Evolutionary conservation across 2,329 filamentous ascomycete genomes (phyloP), one percentile per base, ranked within the genome.

Genomic region (Apiospora arundinis): DNA sequence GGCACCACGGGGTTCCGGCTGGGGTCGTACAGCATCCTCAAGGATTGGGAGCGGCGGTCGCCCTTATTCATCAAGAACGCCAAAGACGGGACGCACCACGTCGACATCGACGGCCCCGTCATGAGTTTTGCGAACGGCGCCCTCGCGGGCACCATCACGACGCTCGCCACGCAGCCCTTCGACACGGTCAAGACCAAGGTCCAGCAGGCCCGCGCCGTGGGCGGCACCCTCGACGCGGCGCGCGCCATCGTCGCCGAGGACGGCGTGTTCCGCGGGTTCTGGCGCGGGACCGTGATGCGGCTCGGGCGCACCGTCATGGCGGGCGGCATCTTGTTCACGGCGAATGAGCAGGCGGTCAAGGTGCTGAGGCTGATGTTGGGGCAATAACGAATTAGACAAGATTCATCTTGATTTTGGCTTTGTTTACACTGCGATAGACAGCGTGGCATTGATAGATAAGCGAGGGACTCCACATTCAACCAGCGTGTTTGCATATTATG

Each of bases 281-380:
- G 90, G 90, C 87, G 87, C 66, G 90, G 90, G 0, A 92, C 89
- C 16, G 88, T 88, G 0, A 92, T 92, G 90, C 82, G 90, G 63
- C 76, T 92, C 25, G 89, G 90, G 0, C 77, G 90, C 70, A 88
- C 89, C 6, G 84, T 92, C 0, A 84, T 91, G 74, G 76, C 79
- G 1, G 79, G 79, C 16, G 79, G 78, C 6, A 79, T 80, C n/a
- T 63, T 80, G 65, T 80, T 80, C 48, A 78, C 77, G 28, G 78
- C 78, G 28, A 79, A 80, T 46, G 79, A 80, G 73, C 76, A 80
- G 73, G 79, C 78, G 56, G 70, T 75, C 12, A 78, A 76, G 73
- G 23, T 76, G 70, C 65, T 79, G 32, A 78, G 73, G 73, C 16
- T 72, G 56, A 12, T 63, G 32, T 8, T 63, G 32, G 56, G 56